Conservation (phyloP, 2,329 filamentous ascomycete genomes). For the Aulographum hederae region DNA sequence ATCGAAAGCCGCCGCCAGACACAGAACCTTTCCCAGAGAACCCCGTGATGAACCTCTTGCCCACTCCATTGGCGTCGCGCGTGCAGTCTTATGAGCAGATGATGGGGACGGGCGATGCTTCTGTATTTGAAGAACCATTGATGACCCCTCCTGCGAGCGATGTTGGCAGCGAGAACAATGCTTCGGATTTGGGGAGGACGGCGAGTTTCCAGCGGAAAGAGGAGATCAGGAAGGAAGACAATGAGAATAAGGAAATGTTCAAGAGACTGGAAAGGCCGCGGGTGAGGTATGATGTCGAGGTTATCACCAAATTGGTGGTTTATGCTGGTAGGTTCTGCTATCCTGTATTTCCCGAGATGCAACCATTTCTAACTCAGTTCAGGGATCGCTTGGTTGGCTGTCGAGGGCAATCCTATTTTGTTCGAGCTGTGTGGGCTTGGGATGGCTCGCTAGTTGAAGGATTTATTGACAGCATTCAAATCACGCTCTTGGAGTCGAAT, state of each 20-base stretch:
- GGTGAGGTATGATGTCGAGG: conserved; percentile 94
- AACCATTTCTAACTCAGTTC: conserved; percentile 5
- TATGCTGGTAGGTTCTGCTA: conserved; percentile 55
- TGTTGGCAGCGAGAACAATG: conserved; percentile 6
- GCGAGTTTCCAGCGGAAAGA: conserved; percentile 12
- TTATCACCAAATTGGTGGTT: conserved; percentile 89
- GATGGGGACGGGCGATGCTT: neutral
- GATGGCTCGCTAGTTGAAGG: too few relatives aligned
- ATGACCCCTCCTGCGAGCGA: conserved; percentile 15
- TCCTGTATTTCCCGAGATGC: neutral
- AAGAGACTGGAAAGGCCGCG: conserved; percentile 66
- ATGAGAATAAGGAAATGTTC: conserved; percentile 50
- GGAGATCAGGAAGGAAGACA: conserved; percentile 13
- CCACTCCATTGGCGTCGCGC: neutral
- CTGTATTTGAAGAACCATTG: conserved; percentile 3
- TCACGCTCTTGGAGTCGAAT: too few relatives aligned
- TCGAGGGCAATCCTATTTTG: conserved; percentile 54
- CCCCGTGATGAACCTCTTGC: too few relatives aligned
- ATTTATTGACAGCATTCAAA: too few relatives aligned
- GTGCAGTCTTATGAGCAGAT: conserved; percentile 1
- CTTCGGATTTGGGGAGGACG: conserved; percentile 1
- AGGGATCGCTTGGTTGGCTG: conserved; percentile 72
- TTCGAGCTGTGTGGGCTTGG: conserved; percentile 44
- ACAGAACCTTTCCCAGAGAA: too few relatives aligned
- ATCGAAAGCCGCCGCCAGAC: too few relatives aligned